Conservation (phyloP, 2,329 filamentous ascomycete genomes). For the Emericellopsis cladophorae region DNA sequence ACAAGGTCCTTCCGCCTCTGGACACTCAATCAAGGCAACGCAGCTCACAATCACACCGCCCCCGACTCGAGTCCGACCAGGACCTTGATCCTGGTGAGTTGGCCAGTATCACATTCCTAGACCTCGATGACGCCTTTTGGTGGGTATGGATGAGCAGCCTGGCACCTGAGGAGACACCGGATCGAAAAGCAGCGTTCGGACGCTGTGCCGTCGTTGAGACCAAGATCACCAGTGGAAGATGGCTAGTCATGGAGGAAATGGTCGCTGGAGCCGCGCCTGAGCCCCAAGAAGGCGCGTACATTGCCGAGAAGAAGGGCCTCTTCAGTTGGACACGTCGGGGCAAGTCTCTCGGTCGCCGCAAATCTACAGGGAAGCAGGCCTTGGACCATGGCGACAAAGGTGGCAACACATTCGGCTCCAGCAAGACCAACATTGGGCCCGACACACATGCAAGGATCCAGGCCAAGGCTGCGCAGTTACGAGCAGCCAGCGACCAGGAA, state of each 20-base stretch:
- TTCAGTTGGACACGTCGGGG: slow-evolving; percentile 74
- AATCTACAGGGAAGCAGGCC: slow-evolving; percentile 53
- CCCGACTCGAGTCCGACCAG: slow-evolving; percentile 54
- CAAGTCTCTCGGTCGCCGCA: slow-evolving; percentile 50
- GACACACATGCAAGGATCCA: slow-evolving; percentile 92
- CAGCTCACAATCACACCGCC: slow-evolving; percentile 76
- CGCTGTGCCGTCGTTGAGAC: slow-evolving; percentile 90
- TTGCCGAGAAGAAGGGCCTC: slow-evolving; percentile 89
- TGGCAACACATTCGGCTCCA: slow-evolving; percentile 31
- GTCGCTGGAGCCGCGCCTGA: slow-evolving; percentile 84
- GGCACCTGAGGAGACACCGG: slow-evolving; percentile 73
- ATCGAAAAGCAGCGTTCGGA: slow-evolving; percentile 86
- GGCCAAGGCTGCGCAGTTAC: slow-evolving; percentile 74
- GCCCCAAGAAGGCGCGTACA: slow-evolving; percentile 73
- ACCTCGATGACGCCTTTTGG: slow-evolving; percentile 95
- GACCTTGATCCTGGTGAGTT: slow-evolving; percentile 82
- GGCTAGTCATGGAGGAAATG: slow-evolving; percentile 94
- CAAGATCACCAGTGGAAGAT: slow-evolving; percentile 64
- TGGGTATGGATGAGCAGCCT: slow-evolving; percentile 99
- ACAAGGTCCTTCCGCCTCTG: slow-evolving; percentile 83
- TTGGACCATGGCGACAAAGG: slow-evolving; percentile 30
- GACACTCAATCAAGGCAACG: slow-evolving; percentile 57
- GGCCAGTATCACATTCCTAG: slow-evolving; percentile 75
- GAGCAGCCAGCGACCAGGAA: slow-evolving; percentile 55
- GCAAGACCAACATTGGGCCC: slow-evolving; percentile 74